Base-by-base conservation (phyloP, 2,329 filamentous ascomycete species). In the Sporothrix mexicana region DNA sequence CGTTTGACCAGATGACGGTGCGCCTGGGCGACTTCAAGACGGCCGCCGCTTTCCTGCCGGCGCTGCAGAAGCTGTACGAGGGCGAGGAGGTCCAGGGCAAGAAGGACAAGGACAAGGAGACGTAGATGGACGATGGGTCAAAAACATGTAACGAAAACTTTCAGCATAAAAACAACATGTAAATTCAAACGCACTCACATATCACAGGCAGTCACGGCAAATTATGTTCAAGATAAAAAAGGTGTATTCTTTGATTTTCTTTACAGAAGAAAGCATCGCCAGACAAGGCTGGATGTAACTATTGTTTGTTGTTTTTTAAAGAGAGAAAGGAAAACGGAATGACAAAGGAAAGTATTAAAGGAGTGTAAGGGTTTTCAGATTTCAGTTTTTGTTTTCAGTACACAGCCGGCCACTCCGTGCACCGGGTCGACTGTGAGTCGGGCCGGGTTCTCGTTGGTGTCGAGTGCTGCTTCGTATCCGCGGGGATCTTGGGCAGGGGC, bases 1-100 rank as follows among this genome's bases (percentile, higher is more conserved):
- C 91, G 1, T 94, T 94, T 80, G 93, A 96, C 78, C 90, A 93
- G 76, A 95, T 95, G 92, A 84, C 87, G 5, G 88, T 94, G 55
- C 89, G 86, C 79, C 82, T 94, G 43, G 88, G 90, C 9, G 91
- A 94, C 76, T 92, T 94, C 75, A 87, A 87, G 74, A 85, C 90
- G 80, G 85, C 93, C 64, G 88, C 75, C 61, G 73, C 72, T 12
- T 78, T 74, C 36, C 25, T 78, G 73, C 77, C 77, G 2, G 76
- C 76, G 6, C 73, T 78, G 70, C 75, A 77, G 70, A 76, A 76
- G 71, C 73, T 78, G 73, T 77, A 77, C 61, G 74, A 76, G 12
- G 72, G 59, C 2, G 73, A 70, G 30, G 74, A 75, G 17, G 30
- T 59, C 30, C 20, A 41, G 20, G 45, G 20, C 3, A 49, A 43